Evolutionary conservation across 1,284 basidiomycete species (phyloP).

Genomic region (Sphaerobolus stellatus): DNA sequence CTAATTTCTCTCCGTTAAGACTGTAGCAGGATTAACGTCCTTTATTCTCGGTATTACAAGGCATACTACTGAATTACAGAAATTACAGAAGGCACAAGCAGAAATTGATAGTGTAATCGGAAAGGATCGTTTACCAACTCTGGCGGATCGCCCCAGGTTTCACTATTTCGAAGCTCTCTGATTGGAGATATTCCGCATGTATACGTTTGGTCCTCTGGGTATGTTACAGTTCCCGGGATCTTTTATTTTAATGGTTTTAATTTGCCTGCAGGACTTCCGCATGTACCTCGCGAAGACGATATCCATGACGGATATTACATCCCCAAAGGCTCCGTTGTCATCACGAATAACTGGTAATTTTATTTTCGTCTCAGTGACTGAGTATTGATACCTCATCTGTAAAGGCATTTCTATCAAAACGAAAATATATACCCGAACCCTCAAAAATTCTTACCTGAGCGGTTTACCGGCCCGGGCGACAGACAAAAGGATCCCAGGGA

Average conservation of each 20-base stretch:
- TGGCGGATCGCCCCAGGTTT: not conserved
- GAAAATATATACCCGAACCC: not conserved
- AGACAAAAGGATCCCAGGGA: not conserved
- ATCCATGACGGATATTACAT: not conserved
- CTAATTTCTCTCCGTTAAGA: not conserved
- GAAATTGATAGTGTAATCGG: slow-evolving; percentile 6
- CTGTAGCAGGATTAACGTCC: not conserved
- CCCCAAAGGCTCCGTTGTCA: not conserved
- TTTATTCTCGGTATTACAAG: not conserved
- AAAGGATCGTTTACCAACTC: slow-evolving; percentile 3
- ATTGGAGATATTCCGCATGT: slow-evolving; percentile 1
- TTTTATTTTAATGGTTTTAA: not conserved
- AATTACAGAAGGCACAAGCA: slow-evolving; percentile 5
- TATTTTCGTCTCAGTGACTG: not conserved
- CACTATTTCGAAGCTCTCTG: slow-evolving; percentile 5
- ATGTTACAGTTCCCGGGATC: not conserved
- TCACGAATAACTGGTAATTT: not conserved
- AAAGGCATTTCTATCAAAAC: not conserved
- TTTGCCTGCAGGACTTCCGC: not conserved
- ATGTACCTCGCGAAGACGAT: not conserved
- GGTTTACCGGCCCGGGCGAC: not conserved
- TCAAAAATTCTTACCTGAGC: not conserved
- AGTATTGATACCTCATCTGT: not conserved
- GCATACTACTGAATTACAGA: not conserved
- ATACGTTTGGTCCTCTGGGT: slow-evolving; percentile 1